These are phyloP conservation scores for Hsuehochloa calcarea DNA, from an alignment of 176 grass and related monocot species.

Conservation along the genomic window DNA sequence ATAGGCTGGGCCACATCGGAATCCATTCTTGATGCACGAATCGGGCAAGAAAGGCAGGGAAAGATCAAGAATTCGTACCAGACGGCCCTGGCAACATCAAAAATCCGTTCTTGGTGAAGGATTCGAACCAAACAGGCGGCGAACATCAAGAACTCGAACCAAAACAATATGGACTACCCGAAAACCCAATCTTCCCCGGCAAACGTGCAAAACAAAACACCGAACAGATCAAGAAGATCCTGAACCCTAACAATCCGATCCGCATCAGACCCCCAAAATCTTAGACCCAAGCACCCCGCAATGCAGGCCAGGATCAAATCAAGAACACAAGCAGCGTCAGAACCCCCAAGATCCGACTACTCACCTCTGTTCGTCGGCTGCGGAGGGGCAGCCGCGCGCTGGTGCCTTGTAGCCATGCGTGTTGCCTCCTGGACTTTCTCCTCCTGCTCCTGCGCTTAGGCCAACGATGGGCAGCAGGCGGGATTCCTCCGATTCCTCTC, in stretches of 20 bases:
- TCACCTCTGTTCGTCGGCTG: conserved; percentile 58
- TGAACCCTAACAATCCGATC: background rate
- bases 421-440: background rate
- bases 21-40: background rate
- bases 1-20: background rate
- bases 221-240: background rate
- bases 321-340: background rate
- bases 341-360: background rate
- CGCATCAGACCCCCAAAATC: background rate
- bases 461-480: background rate
- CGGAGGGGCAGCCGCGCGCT: conserved; percentile 42
- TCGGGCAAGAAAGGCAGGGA: background rate
- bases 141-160: background rate
- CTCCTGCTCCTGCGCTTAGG: background rate
- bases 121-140: background rate
- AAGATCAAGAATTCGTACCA: background rate
- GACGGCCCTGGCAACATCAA: background rate
- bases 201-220: background rate
- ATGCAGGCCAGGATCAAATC: background rate
- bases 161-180: background rate
- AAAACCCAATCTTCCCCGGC: background rate
- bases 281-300: background rate
- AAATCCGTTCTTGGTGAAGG: background rate
- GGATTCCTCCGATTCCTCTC: background rate
- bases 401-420: conserved; percentile 65